phyloP scores from a whole-genome alignment of 495 filamentous ascomycete genomes.

The Astrothelium subdiscretum region DNA sequence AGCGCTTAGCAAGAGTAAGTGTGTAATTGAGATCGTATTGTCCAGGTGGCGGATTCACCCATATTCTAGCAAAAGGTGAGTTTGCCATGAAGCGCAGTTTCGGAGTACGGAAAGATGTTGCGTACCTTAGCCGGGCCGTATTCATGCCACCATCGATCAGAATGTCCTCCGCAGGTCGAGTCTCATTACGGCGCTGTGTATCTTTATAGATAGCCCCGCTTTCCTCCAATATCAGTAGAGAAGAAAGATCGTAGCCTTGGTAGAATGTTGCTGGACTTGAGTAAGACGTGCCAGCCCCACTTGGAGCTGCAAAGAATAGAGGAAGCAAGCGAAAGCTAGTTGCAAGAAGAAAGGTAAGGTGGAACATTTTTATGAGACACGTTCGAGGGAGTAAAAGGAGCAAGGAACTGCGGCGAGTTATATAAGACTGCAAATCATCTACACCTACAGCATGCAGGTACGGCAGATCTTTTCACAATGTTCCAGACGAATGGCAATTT shows the following conservation, averaged over 20 bases:
- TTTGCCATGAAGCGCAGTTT: neutral
- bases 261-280: slow-evolving; percentile 17
- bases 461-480: neutral
- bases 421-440: neutral
- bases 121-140: slow-evolving; percentile 23
- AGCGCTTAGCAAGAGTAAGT: slow-evolving; percentile 23
- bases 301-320: neutral
- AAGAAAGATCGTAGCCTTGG: slow-evolving; percentile 33
- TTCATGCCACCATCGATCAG: slow-evolving; percentile 35
- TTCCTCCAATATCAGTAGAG: slow-evolving; percentile 26
- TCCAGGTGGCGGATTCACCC: slow-evolving; percentile 24
- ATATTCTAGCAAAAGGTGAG: neutral
- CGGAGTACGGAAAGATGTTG: neutral
- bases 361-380: neutral
- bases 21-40: slow-evolving; percentile 25
- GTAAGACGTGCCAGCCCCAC: neutral
- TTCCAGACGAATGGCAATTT: neutral
- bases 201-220: slow-evolving; percentile 29
- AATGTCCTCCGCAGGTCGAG: slow-evolving; percentile 29
- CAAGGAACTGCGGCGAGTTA: too few relatives aligned
- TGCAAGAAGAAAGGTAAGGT: neutral
- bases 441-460: neutral
- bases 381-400: neutral
- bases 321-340: neutral
- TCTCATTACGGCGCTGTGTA: slow-evolving; percentile 24